Evolutionary conservation across 257 asterid species (phyloP).

Genomic region (Ophiorrhiza pumila): DNA sequence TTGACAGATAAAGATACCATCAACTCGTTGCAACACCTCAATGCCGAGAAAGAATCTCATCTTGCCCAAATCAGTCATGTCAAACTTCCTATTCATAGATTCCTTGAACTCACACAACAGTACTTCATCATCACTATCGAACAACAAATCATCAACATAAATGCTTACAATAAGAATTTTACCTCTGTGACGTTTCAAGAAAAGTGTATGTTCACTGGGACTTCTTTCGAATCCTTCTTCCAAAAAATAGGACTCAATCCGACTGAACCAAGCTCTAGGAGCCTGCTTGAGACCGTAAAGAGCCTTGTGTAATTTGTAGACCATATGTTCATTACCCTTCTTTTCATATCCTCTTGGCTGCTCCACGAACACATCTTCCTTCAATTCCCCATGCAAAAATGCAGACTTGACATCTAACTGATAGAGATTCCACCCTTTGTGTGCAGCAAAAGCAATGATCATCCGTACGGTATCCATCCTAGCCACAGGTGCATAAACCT

Average conservation of each 20-base stretch:
- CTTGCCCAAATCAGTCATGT: neutral
- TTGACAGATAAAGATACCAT: neutral
- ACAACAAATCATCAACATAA: constrained; percentile 4
- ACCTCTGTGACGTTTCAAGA: neutral
- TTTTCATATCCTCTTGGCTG: neutral
- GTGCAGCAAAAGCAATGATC: neutral
- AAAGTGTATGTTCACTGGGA: neutral
- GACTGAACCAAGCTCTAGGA: neutral
- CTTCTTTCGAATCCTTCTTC: neutral
- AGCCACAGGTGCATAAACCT: neutral
- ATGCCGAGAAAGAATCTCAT: neutral
- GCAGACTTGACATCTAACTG: neutral
- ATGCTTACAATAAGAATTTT: neutral
- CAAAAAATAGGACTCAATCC: neutral
- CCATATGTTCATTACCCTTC: neutral
- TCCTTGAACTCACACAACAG: neutral
- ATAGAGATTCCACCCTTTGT: neutral
- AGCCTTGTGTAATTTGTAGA: neutral
- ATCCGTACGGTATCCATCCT: neutral
- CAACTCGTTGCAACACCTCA: neutral
- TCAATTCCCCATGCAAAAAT: no score
- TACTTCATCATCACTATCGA: neutral
- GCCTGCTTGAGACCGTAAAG: constrained; percentile 1
- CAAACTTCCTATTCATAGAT: neutral
- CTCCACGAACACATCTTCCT: neutral